Conservation (phyloP, 176 grass and related monocot genomes). For the Typha latifolia region DNA sequence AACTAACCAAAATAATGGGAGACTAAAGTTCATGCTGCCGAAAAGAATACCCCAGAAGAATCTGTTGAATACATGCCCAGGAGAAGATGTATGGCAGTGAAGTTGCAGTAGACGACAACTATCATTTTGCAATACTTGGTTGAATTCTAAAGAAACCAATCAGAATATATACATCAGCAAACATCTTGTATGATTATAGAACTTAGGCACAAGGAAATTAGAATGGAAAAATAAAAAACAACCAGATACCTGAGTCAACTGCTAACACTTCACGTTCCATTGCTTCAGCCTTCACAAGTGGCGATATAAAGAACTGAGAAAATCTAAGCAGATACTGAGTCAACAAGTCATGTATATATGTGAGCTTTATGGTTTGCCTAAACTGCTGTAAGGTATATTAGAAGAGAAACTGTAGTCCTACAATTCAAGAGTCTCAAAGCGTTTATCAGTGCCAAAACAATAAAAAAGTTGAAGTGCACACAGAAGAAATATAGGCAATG, state of each 20-base stretch:
- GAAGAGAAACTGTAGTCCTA: neutral
- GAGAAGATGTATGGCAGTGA: slow-evolving; percentile 73
- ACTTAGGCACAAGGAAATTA: neutral
- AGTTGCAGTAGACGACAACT: slow-evolving; percentile 68
- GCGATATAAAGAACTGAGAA: slow-evolving; percentile 96
- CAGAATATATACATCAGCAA: neutral
- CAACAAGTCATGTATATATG: slow-evolving; percentile 20
- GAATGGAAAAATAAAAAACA: neutral
- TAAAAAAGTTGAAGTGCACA: neutral
- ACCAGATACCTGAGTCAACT: slow-evolving; percentile 77
- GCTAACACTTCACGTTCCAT: slow-evolving; percentile 93
- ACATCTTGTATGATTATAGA: neutral
- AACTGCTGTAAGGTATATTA: neutral
- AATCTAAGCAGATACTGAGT: slow-evolving; percentile 55
- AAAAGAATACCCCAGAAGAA: slow-evolving; percentile 85
- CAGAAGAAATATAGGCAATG: neutral
- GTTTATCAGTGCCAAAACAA: neutral
- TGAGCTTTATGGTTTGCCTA: slow-evolving; percentile 8
- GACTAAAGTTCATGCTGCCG: neutral
- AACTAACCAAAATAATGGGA: neutral
- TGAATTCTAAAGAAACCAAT: slow-evolving; percentile 53
- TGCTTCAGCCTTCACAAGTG: slow-evolving; percentile 88
- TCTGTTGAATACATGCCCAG: slow-evolving; percentile 83
- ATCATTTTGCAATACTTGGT: slow-evolving; percentile 89
- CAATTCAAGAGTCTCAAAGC: neutral